Percentiles rank a stretch among this genome's conserved stretches.
phyloP scores from a whole-genome alignment of 2,329 filamentous ascomycete species.

The Colletotrichum chrysophilum region DNA sequence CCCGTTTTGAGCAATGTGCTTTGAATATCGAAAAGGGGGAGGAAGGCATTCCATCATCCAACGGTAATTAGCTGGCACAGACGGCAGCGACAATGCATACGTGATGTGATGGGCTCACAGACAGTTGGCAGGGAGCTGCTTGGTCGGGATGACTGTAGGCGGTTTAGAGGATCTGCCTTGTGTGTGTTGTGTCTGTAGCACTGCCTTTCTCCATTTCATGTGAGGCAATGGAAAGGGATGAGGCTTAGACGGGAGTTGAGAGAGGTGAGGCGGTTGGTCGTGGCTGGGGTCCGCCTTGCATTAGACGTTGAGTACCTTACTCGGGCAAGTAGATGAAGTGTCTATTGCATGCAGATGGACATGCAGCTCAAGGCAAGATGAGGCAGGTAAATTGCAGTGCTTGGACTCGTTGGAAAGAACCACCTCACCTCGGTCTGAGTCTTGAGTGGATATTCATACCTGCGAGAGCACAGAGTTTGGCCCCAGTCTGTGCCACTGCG shows the following conservation, averaged over 20 bases:
- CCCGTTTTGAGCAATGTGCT: neutral
- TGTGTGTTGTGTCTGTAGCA: neutral
- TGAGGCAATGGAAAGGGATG: neutral
- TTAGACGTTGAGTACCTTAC: neutral
- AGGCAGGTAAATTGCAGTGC: neutral
- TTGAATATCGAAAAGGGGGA: neutral
- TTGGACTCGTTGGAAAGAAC: neutral
- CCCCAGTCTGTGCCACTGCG: constrained; percentile 14
- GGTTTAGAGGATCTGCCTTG: neutral
- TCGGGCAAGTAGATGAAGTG: neutral
- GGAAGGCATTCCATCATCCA: neutral
- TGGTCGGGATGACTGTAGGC: neutral
- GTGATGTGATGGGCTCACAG: neutral
- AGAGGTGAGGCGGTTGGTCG: neutral
- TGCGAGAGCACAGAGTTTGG: constrained; percentile 22
- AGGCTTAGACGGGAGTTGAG: neutral
- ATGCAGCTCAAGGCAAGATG: neutral
- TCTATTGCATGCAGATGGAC: neutral
- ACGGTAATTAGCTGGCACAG: neutral
- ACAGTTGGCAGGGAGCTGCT: neutral
- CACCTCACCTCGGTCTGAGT: neutral
- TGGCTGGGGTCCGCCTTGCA: neutral
- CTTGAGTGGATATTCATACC: neutral
- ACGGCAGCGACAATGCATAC: neutral
- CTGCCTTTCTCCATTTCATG: neutral